Evolutionary conservation across 2,329 filamentous ascomycete genomes (phyloP).

Genomic region (Phialocephala sp.): DNA sequence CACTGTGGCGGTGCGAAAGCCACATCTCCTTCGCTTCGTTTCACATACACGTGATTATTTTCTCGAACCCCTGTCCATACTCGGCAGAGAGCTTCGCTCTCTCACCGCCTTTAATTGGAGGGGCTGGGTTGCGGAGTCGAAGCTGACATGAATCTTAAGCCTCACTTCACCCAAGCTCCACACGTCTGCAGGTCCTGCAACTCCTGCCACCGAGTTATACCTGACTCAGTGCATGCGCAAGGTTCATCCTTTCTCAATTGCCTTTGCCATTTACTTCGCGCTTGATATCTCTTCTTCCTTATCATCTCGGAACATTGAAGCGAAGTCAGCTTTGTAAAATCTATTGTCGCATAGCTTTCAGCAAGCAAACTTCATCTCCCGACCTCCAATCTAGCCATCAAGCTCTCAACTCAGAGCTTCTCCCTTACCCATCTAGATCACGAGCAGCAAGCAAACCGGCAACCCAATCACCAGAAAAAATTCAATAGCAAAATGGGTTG

Average conservation of each 20-base stretch:
- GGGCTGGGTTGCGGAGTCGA: background rate
- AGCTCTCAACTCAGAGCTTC: background rate
- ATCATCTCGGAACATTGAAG: background rate
- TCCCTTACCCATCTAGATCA: background rate
- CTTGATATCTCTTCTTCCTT: background rate
- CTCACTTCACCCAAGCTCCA: conserved; percentile 3
- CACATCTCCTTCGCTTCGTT: conserved; percentile 21
- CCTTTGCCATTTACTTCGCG: background rate
- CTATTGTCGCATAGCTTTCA: background rate
- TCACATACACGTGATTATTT: background rate
- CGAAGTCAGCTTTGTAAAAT: background rate
- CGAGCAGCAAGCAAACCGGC: background rate
- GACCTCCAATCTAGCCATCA: background rate
- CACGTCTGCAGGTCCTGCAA: background rate
- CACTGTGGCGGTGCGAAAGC: conserved; percentile 29
- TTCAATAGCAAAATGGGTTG: conserved; percentile 47
- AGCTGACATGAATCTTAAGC: conserved; percentile 9
- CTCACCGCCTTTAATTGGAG: conserved; percentile 10
- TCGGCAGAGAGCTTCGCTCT: conserved; percentile 13
- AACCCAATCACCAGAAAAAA: too few species aligned
- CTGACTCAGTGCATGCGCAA: conserved; percentile 2
- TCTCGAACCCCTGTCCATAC: conserved; percentile 8
- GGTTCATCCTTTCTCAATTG: background rate
- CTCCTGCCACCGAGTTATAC: conserved; percentile 1
- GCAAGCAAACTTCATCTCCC: background rate